A percentile compares a stretch with the other conserved stretches of the same genome.
phyloP scores from a whole-genome alignment of 176 grass and related monocot species.

The Neostapfia colusana region DNA sequence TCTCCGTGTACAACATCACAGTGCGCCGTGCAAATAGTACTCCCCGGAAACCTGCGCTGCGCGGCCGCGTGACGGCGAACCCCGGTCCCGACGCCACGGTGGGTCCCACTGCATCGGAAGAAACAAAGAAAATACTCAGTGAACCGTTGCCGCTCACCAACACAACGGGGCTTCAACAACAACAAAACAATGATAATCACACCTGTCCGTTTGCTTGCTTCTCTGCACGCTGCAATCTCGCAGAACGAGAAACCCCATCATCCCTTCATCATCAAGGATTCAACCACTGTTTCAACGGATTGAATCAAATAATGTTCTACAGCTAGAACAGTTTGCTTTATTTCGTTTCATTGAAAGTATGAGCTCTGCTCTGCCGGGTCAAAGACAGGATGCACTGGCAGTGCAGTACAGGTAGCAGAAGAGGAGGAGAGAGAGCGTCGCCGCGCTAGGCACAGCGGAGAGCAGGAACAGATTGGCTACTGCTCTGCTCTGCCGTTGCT shows the following conservation, averaged over 20 bases:
- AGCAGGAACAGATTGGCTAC: no score
- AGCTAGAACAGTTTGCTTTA: no score
- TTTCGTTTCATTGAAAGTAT: no score
- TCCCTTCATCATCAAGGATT: background rate
- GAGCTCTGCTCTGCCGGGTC: no score
- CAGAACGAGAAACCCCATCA: background rate
- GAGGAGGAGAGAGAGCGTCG: background rate
- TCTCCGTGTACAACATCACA: no score
- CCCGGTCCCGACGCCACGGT: background rate
- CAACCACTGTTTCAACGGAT: background rate
- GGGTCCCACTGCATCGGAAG: conserved; percentile 2
- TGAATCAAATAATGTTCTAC: background rate
- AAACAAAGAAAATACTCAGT: conserved; percentile 16
- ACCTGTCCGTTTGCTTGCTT: conserved; percentile 13
- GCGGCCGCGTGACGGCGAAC: background rate
- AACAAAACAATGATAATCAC: background rate
- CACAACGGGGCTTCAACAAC: background rate
- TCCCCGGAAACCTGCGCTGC: background rate
- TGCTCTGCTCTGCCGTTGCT: background rate
- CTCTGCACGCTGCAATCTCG: background rate
- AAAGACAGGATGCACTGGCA: background rate
- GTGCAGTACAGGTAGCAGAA: background rate
- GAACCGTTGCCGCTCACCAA: background rate
- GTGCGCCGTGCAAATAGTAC: background rate
- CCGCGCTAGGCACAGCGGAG: background rate